Evolutionary conservation across 192 early-diverging fungal genomes (phyloP).

Genomic region (Backusella luteola): DNA sequence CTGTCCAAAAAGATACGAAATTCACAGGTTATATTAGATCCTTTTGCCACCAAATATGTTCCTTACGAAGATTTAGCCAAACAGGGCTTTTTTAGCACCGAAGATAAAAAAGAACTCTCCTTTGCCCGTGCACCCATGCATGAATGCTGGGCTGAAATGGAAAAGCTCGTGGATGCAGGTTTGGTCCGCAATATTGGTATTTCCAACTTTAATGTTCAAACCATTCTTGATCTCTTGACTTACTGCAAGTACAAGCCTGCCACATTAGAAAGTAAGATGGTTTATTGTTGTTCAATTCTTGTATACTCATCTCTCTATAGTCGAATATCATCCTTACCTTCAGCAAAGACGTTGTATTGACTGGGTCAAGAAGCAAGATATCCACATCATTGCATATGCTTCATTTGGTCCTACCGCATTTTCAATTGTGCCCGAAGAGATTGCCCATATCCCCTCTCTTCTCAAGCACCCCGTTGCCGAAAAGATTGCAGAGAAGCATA

Average conservation of each 20-base stretch:
- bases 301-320: background rate
- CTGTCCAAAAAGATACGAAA: background rate
- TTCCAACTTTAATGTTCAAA: slow-evolving; percentile 60
- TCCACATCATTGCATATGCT: slow-evolving; percentile 72
- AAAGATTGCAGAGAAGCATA: slow-evolving; percentile 52
- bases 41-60: background rate
- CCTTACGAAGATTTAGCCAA: background rate
- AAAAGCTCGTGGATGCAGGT: slow-evolving; percentile 59
- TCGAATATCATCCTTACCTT: slow-evolving; percentile 76
- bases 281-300: background rate
- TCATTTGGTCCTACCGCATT: slow-evolving; percentile 58
- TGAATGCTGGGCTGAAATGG: slow-evolving; percentile 73
- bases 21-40: background rate
- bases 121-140: slow-evolving; percentile 48
- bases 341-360: slow-evolving; percentile 62
- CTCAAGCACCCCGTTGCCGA: slow-evolving; percentile 45
- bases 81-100: slow-evolving; percentile 32
- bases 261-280: slow-evolving; percentile 52
- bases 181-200: slow-evolving; percentile 65
- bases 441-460: slow-evolving; percentile 37
- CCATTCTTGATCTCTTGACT: slow-evolving; percentile 53
- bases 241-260: slow-evolving; percentile 63
- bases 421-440: slow-evolving; percentile 11
- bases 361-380: slow-evolving; percentile 53
- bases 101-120: slow-evolving; percentile 17